Evolutionary conservation across 208 protist species (phyloP).

Genomic region (Leishmania gerbilli): DNA sequence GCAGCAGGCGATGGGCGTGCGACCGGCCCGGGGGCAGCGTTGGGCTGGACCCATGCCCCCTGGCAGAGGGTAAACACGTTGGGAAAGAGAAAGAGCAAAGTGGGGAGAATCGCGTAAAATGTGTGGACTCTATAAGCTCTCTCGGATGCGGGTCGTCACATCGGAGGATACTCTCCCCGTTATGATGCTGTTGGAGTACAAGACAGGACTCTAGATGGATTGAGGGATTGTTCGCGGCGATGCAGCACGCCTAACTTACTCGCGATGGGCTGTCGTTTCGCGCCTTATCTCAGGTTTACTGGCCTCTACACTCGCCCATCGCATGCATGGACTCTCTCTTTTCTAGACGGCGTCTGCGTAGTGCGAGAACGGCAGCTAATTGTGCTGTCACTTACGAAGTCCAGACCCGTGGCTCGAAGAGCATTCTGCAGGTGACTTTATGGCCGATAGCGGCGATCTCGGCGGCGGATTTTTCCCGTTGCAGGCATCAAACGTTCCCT

Average conservation of each 20-base stretch:
- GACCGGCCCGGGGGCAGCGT: no score
- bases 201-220: slow-evolving; percentile 8
- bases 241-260: no score
- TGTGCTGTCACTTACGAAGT: slow-evolving; percentile 28
- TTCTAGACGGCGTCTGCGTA: slow-evolving; percentile 27
- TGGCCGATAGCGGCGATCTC: neutral
- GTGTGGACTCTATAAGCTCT: slow-evolving; percentile 31
- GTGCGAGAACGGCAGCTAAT: slow-evolving; percentile 39
- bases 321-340: slow-evolving; percentile 26
- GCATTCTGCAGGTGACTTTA: neutral
- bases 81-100: neutral
- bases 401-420: slow-evolving; percentile 9
- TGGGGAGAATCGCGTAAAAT: neutral
- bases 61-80: neutral
- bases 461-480: slow-evolving; percentile 12
- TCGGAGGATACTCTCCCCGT: slow-evolving; percentile 37
- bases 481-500: neutral
- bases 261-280: slow-evolving; percentile 14
- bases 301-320: slow-evolving; percentile 26
- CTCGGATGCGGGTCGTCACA: slow-evolving; percentile 19
- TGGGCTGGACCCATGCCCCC: no score
- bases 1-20: neutral
- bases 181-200: slow-evolving; percentile 34
- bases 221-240: neutral
- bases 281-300: slow-evolving; percentile 43